These are phyloP conservation scores for Aspergillus hancockii DNA, from an alignment of 495 filamentous ascomycete genomes.

Conservation along the genomic window DNA sequence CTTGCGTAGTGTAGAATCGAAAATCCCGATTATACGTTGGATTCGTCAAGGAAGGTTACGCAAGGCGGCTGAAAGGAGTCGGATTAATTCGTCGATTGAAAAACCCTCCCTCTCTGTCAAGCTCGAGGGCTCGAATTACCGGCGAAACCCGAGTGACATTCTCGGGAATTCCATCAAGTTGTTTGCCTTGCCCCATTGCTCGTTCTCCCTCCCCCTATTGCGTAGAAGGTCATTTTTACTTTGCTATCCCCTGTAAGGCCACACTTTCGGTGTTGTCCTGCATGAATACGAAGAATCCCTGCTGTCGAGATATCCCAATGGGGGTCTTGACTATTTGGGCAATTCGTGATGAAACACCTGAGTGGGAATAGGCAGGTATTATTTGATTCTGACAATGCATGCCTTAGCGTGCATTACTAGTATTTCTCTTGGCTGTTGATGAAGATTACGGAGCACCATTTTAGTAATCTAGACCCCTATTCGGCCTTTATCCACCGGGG, in stretches of 20 bases:
- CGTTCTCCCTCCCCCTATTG: too few species aligned
- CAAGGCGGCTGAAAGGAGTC: constrained; percentile 16
- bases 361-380: background rate
- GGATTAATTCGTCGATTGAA: constrained; percentile 8
- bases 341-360: background rate
- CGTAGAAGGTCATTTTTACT: too few species aligned
- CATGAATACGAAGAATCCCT: background rate
- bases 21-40: background rate
- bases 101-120: background rate
- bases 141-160: constrained; percentile 1
- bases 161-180: background rate
- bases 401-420: background rate
- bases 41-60: constrained; percentile 11
- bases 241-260: background rate
- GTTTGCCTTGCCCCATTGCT: background rate
- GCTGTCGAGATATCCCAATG: background rate
- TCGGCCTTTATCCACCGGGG: background rate
- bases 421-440: constrained; percentile 1
- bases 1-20: background rate
- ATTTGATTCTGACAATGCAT: background rate
- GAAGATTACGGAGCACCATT: constrained; percentile 16
- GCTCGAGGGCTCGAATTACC: background rate
- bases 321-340: background rate
- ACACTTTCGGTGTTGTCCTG: background rate
- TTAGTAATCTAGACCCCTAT: constrained; percentile 9